These are phyloP conservation scores for Micractinium conductrix DNA, from an alignment of 139 green algal species.

Conservation along the genomic window DNA sequence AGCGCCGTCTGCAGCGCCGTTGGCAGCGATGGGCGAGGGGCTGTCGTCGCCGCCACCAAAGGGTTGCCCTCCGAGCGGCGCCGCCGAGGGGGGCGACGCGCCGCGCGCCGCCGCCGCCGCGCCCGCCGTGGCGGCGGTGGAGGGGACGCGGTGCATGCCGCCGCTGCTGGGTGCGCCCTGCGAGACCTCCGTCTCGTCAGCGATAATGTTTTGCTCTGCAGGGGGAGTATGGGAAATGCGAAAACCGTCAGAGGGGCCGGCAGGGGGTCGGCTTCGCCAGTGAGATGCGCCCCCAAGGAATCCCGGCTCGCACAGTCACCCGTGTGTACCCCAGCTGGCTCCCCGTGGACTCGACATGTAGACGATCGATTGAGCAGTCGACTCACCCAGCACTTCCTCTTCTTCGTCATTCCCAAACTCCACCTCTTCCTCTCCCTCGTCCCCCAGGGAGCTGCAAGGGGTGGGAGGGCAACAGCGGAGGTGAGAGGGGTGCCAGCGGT, in stretches of 20 bases:
- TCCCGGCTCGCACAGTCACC: not conserved
- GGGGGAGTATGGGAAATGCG: not conserved
- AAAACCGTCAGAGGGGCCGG: not conserved
- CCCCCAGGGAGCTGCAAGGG: not conserved
- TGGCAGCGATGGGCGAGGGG: not conserved
- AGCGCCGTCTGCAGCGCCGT: not conserved
- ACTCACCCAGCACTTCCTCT: not conserved
- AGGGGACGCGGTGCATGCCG: slow-evolving; percentile 15
- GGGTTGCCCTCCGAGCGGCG: not conserved
- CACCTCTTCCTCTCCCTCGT: slow-evolving; percentile 45
- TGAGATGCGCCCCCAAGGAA: too few relatives aligned
- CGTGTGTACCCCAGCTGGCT: not conserved
- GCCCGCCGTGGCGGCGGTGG: not conserved
- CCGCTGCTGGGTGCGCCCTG: not conserved
- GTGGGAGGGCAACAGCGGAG: not conserved
- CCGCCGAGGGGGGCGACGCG: not conserved
- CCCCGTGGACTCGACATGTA: not conserved
- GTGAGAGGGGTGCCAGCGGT: not conserved
- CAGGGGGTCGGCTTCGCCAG: not conserved
- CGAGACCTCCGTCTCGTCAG: slow-evolving; percentile 6
- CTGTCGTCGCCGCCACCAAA: not conserved
- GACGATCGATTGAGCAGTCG: not conserved
- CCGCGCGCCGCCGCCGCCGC: not conserved
- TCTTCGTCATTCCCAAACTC: slow-evolving; percentile 20
- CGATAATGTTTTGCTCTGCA: slow-evolving; percentile 31